phyloP scores from a whole-genome alignment of 352 stramenopile genomes.

The Phytophthora europaea region DNA sequence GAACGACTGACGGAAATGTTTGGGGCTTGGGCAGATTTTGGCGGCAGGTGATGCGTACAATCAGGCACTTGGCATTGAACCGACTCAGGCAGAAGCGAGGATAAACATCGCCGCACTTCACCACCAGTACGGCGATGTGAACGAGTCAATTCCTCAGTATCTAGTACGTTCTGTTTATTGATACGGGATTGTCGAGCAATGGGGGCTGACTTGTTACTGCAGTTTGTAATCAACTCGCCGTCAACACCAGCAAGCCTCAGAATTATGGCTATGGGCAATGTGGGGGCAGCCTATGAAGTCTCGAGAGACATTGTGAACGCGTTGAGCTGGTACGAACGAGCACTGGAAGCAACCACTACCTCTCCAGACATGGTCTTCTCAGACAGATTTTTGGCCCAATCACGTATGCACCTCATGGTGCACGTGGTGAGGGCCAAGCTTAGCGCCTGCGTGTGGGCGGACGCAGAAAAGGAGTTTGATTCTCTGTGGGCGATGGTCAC shows the following conservation, averaged over 20 bases:
- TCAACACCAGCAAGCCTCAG: constrained; percentile 21
- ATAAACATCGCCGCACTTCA: constrained; percentile 79
- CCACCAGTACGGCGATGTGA: constrained; percentile 65
- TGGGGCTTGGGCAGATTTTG: constrained; percentile 41
- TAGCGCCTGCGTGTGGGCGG: constrained; percentile 62
- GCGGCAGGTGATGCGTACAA: constrained; percentile 59
- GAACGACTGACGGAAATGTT: constrained; percentile 8
- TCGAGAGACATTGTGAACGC: constrained; percentile 44
- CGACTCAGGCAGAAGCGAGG: constrained; percentile 45
- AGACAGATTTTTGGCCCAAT: constrained; percentile 18
- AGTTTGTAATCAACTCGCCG: constrained; percentile 44
- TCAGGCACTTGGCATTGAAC: constrained; percentile 43
- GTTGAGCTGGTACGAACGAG: constrained; percentile 41
- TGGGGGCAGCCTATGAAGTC: constrained; percentile 57
- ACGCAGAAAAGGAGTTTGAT: constrained; percentile 43
- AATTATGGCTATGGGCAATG: constrained; percentile 56
- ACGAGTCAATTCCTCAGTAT: constrained; percentile 65
- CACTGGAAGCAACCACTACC: constrained; percentile 18
- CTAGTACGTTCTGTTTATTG: constrained; percentile 26
- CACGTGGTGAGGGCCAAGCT: constrained; percentile 55
- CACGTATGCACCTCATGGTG: constrained; percentile 33
- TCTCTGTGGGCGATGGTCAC: constrained; percentile 46
- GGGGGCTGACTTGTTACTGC: constrained; percentile 5
- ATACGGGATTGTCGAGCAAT: not conserved
- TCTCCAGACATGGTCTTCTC: constrained; percentile 15